Evolutionary conservation across 306 rosid genomes (phyloP).

Genomic region (Castanea sativa): DNA sequence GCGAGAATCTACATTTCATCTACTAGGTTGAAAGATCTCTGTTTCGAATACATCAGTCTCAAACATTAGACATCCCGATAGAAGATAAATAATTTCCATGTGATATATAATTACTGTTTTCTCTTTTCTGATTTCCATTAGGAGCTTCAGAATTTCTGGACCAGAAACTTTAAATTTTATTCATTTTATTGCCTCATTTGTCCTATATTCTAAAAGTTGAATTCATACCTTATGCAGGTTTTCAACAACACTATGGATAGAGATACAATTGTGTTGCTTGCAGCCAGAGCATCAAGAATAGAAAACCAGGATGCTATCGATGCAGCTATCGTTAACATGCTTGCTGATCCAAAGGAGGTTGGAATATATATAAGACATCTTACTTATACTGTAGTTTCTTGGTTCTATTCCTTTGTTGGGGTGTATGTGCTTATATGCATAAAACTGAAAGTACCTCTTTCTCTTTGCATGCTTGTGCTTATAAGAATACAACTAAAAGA

Average conservation of each 20-base stretch:
- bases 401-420: conserved; percentile 10
- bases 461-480: conserved; percentile 15
- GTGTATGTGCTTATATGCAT: conserved; percentile 15
- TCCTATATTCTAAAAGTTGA: conserved; percentile 4
- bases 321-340: conserved; percentile 73
- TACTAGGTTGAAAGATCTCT: background rate
- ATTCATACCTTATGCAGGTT: conserved; percentile 45
- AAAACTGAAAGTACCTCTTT: background rate
- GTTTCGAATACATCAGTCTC: background rate
- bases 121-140: conserved; percentile 1
- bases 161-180: conserved; percentile 1
- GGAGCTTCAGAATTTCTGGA: conserved; percentile 6
- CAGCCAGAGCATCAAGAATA: conserved; percentile 83
- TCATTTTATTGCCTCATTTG: background rate
- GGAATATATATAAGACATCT: background rate
- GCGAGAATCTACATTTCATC: background rate
- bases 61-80: background rate
- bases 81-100: background rate
- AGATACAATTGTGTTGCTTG: conserved; percentile 61
- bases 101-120: conserved; percentile 1
- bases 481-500: conserved; percentile 7
- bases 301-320: conserved; percentile 92
- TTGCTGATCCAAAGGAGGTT: conserved; percentile 88
- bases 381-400: conserved; percentile 5
- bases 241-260: conserved; percentile 65